Percentiles rank a stretch among this genome's conserved stretches.
These are phyloP conservation scores for Gracilaria domingensis DNA, from an alignment of 23 red algal species.

Conservation along the genomic window DNA sequence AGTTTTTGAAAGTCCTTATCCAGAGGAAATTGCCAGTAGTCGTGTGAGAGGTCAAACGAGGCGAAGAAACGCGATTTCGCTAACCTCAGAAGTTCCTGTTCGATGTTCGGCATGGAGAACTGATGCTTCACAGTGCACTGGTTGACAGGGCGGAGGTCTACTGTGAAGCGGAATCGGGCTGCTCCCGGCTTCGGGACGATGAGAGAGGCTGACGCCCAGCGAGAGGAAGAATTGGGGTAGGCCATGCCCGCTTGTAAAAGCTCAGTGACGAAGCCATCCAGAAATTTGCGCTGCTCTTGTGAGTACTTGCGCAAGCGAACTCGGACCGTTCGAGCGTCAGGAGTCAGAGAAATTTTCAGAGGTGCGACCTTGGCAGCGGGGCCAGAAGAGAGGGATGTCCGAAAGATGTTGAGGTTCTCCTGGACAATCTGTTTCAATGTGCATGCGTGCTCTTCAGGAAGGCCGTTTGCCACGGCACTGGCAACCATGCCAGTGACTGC, in stretches of 20 bases:
- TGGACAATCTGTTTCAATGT: slow-evolving; percentile 4
- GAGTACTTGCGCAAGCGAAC: neutral
- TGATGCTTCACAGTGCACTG: neutral
- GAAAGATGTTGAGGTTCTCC: neutral
- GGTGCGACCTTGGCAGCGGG: neutral
- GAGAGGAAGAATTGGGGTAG: neutral
- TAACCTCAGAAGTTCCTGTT: neutral
- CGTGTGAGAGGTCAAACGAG: too few species aligned
- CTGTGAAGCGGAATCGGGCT: neutral
- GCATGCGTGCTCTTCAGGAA: neutral
- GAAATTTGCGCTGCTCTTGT: slow-evolving; percentile 3
- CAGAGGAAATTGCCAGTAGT: too few species aligned
- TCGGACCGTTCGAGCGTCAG: neutral
- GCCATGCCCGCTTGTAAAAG: neutral
- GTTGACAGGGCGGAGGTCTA: neutral
- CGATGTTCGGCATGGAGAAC: neutral
- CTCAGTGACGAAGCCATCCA: neutral
- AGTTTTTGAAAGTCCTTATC: too few species aligned
- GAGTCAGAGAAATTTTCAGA: neutral
- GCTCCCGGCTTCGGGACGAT: slow-evolving; percentile 24
- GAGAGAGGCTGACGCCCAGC: neutral
- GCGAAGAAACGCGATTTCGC: too few species aligned
- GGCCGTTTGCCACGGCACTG: slow-evolving; percentile 14
- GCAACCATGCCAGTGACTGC: slow-evolving; percentile 8
- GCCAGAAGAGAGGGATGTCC: neutral